phyloP scores from a whole-genome alignment of 2,329 filamentous ascomycete genomes.

The Venturia aucupariae region DNA sequence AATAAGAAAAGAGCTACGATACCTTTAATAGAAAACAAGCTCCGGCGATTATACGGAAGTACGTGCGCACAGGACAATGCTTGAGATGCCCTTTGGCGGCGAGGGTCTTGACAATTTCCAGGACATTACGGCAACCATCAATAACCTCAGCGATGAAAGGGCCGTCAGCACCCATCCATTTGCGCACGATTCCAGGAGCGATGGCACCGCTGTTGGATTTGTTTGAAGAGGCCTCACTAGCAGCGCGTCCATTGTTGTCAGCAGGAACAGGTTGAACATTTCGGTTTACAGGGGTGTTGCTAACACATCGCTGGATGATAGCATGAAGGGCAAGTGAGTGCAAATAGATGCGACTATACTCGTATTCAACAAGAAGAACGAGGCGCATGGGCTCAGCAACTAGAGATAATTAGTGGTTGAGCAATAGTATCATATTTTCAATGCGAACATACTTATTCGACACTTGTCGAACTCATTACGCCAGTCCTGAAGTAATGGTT shows the following conservation, averaged over 20 bases:
- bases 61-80: constrained; percentile 73
- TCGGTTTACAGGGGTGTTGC: constrained; percentile 42
- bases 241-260: constrained; percentile 8
- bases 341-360: constrained; percentile 89
- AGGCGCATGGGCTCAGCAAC: constrained; percentile 53
- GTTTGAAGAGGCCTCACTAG: background rate
- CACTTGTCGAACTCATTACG: constrained; percentile 73
- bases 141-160: constrained; percentile 62
- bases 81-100: constrained; percentile 67
- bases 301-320: constrained; percentile 86
- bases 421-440: background rate
- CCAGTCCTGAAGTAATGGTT: constrained; percentile 71
- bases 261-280: constrained; percentile 28
- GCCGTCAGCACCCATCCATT: constrained; percentile 49
- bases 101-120: constrained; percentile 66
- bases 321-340: constrained; percentile 92
- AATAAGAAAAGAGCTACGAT: constrained; percentile 17
- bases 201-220: constrained; percentile 26
- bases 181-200: constrained; percentile 35
- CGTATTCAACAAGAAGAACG: constrained; percentile 87
- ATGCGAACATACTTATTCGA: constrained; percentile 33
- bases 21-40: constrained; percentile 74
- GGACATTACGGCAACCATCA: constrained; percentile 65
- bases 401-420: constrained; percentile 23
- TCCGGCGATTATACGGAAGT: constrained; percentile 77